Percentiles rank a stretch among this genome's conserved stretches.
These are phyloP conservation scores for Passiflora organensis DNA, from an alignment of 345 rosid genomes.

Conservation along the genomic window DNA sequence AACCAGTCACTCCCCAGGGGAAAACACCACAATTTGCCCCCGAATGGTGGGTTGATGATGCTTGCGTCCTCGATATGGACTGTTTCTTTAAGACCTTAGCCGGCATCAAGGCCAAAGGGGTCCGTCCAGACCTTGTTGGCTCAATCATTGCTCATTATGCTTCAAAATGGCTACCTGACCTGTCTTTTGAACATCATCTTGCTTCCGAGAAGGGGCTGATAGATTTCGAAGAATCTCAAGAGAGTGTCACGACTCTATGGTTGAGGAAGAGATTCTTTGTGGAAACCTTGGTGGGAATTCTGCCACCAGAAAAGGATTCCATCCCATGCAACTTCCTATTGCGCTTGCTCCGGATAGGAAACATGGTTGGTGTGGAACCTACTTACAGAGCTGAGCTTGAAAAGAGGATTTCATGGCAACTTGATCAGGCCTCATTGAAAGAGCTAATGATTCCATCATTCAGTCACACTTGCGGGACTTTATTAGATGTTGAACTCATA, in stretches of 20 bases:
- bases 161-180: conserved; percentile 83
- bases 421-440: conserved; percentile 76
- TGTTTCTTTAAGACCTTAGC: conserved; percentile 69
- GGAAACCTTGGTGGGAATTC: conserved; percentile 67
- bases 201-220: conserved; percentile 13
- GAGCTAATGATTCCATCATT: conserved; percentile 93
- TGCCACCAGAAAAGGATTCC: conserved; percentile 83
- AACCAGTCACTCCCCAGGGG: conserved; percentile 27
- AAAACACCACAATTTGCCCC: conserved; percentile 28
- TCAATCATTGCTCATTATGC: conserved; percentile 77
- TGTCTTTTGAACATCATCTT: conserved; percentile 22
- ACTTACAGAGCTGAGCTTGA: conserved; percentile 59
- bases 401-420: conserved; percentile 67
- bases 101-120: conserved; percentile 72
- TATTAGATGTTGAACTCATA: conserved; percentile 73
- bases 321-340: conserved; percentile 75
- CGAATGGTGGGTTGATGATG: conserved; percentile 59
- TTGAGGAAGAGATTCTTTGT: conserved; percentile 72
- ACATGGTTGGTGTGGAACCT: conserved; percentile 63
- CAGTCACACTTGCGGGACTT: conserved; percentile 68
- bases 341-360: conserved; percentile 73
- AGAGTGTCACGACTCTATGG: conserved; percentile 57
- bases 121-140: conserved; percentile 72
- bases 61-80: conserved; percentile 73
- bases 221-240: conserved; percentile 32